Evolutionary conservation across 2,329 filamentous ascomycete genomes (phyloP).

Genomic region (Zelopaecilomyces penicillatus): DNA sequence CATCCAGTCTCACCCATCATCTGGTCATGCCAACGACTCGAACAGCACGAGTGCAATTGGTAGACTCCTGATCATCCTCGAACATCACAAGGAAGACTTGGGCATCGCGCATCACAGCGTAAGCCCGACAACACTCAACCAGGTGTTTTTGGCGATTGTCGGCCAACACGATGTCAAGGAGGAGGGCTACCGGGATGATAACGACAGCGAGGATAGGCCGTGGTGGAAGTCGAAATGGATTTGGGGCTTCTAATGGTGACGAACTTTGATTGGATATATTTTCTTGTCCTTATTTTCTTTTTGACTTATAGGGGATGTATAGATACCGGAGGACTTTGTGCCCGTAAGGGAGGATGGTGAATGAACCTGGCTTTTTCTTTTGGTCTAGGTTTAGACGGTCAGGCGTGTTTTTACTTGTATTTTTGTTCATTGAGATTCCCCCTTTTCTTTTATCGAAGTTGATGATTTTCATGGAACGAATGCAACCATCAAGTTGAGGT

Average conservation of each 20-base stretch:
- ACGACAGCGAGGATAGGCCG: constrained; percentile 14
- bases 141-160: constrained; percentile 78
- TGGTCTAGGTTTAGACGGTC: too few species aligned
- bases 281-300: background rate
- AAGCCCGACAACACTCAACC: constrained; percentile 74
- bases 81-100: constrained; percentile 55
- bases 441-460: too few species aligned
- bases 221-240: constrained; percentile 14
- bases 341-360: too few species aligned
- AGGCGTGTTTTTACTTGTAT: too few species aligned
- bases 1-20: background rate
- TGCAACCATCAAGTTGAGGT: too few species aligned
- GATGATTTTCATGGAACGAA: too few species aligned
- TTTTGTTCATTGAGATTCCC: too few species aligned
- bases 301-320: too few species aligned
- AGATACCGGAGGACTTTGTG: too few species aligned
- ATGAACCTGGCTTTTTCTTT: too few species aligned
- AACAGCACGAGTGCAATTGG: constrained; percentile 44
- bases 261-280: background rate
- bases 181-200: constrained; percentile 42
- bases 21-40: background rate
- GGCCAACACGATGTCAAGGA: constrained; percentile 65
- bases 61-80: constrained; percentile 59
- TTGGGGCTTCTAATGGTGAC: background rate
- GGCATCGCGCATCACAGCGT: constrained; percentile 77